Percentiles rank a stretch among this genome's conserved stretches.
phyloP scores from a whole-genome alignment of 495 filamentous ascomycete genomes.

The Ascobolus immersus region DNA sequence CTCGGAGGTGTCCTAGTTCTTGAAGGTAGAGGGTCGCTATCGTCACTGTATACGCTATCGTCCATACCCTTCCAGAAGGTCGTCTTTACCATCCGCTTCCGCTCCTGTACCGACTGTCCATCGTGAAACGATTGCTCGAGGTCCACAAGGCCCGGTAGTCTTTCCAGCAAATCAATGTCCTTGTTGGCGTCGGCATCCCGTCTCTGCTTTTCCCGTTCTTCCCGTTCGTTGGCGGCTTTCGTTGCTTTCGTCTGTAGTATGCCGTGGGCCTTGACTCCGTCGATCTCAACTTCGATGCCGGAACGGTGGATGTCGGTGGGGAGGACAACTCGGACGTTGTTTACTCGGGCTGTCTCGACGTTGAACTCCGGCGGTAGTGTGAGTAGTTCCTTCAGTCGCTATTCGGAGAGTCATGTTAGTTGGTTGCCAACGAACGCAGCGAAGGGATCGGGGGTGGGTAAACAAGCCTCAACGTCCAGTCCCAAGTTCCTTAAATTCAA shows the following conservation, averaged over 20 bases:
- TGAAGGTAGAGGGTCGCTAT: conserved; percentile 55
- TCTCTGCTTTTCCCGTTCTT: neutral
- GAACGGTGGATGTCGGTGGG: conserved; percentile 12
- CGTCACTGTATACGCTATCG: conserved; percentile 37
- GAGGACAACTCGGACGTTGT: conserved; percentile 13
- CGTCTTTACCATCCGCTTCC: conserved; percentile 14
- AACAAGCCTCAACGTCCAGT: conserved; percentile 33
- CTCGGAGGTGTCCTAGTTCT: conserved; percentile 44
- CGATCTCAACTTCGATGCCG: conserved; percentile 11
- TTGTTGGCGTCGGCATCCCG: neutral
- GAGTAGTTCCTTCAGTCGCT: conserved; percentile 10
- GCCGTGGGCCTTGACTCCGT: conserved; percentile 6
- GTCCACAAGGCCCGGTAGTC: neutral
- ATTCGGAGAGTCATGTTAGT: conserved; percentile 1
- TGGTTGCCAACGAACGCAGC: neutral
- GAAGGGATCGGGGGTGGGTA: neutral
- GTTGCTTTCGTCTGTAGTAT: neutral
- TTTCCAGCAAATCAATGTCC: neutral
- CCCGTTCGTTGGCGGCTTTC: neutral
- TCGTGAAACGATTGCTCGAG: conserved; percentile 7
- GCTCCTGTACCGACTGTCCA: conserved; percentile 7
- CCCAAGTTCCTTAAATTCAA: conserved; percentile 64
- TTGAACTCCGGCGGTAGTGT: conserved; percentile 4
- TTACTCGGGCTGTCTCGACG: conserved; percentile 12
- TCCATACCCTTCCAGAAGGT: conserved; percentile 4